These are phyloP conservation scores for Lentinula novae-zelandiae DNA, from an alignment of 1,284 basidiomycete species.

Conservation along the genomic window DNA sequence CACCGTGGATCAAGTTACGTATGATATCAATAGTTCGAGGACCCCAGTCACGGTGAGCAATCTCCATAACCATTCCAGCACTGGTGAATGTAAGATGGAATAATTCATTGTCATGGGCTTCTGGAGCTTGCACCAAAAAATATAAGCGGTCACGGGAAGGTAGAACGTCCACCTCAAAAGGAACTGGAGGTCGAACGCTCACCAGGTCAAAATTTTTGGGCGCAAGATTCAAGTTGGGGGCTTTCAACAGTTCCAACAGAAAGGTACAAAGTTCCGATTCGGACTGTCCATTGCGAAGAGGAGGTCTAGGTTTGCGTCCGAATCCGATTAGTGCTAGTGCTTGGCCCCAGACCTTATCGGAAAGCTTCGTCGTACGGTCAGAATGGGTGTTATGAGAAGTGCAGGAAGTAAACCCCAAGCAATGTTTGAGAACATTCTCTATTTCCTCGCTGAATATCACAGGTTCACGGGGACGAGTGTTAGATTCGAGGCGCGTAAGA, in stretches of 20 bases:
- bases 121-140: background rate
- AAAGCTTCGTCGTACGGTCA: too few relatives aligned
- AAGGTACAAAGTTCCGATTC: background rate
- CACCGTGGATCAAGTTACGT: background rate
- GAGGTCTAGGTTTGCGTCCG: background rate
- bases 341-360: background rate
- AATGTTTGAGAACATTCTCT: too few relatives aligned
- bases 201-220: too few relatives aligned
- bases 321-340: background rate
- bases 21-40: slow-evolving; percentile 1
- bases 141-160: background rate
- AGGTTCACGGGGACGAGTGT: too few relatives aligned
- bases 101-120: background rate
- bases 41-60: slow-evolving; percentile 9
- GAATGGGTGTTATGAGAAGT: too few relatives aligned
- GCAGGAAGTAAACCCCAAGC: too few relatives aligned
- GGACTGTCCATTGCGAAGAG: background rate
- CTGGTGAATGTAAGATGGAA: slow-evolving; percentile 1
- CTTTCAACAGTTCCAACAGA: background rate
- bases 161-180: too few relatives aligned
- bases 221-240: too few relatives aligned
- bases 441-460: too few relatives aligned
- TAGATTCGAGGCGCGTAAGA: too few relatives aligned
- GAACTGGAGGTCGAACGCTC: too few relatives aligned
- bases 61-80: slow-evolving; percentile 8